Evolutionary conservation across 345 rosid species (phyloP).

Genomic region (Gossypium stocksii): DNA sequence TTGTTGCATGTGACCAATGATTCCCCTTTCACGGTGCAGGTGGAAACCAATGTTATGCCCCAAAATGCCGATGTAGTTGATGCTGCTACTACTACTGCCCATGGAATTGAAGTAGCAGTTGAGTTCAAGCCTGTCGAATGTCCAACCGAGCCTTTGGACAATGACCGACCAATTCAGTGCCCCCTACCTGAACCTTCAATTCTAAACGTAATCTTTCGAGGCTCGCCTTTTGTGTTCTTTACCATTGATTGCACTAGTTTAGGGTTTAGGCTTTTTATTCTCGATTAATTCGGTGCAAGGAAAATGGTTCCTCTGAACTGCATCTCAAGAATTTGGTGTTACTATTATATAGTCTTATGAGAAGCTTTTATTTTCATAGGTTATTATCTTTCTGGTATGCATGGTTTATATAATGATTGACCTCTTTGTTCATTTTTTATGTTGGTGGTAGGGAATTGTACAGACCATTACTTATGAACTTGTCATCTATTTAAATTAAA

Average conservation of each 20-base stretch:
- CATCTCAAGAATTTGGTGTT: background rate
- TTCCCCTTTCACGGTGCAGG: slow-evolving; percentile 36
- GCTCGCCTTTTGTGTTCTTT: background rate
- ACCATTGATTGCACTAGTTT: background rate
- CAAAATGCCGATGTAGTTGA: slow-evolving; percentile 48
- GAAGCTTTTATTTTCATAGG: background rate
- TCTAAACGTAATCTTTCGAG: slow-evolving; percentile 52
- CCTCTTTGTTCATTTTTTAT: background rate
- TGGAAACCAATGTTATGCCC: slow-evolving; percentile 59
- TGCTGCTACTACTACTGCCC: slow-evolving; percentile 34
- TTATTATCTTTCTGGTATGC: background rate
- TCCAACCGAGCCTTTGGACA: slow-evolving; percentile 80
- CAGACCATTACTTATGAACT: background rate
- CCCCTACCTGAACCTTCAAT: slow-evolving; percentile 89
- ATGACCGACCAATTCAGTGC: slow-evolving; percentile 75
- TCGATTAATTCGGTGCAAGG: background rate
- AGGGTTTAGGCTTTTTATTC: too few relatives aligned
- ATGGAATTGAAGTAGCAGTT: slow-evolving; percentile 80
- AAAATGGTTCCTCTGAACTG: background rate
- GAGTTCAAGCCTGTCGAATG: slow-evolving; percentile 95
- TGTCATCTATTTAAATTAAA: background rate
- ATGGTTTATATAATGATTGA: background rate
- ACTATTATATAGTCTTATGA: background rate
- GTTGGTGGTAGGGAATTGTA: background rate
- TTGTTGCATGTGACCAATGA: slow-evolving; percentile 7